A percentile compares a stretch with the other conserved stretches of the same genome.
Conservation (phyloP, 208 protist genomes). For the Leishmania turanica region DNA sequence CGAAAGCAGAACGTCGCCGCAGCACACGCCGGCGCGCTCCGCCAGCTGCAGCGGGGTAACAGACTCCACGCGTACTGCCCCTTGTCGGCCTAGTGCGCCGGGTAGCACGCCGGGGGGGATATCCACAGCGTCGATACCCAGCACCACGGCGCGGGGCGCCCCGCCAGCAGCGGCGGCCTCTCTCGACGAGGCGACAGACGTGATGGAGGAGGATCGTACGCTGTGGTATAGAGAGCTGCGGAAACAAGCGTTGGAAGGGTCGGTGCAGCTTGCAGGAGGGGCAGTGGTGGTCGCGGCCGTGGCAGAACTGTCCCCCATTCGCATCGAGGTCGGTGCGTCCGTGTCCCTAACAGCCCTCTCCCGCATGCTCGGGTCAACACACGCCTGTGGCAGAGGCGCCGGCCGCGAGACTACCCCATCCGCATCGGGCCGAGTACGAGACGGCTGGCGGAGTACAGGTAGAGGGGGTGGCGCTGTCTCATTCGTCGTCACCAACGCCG, state of each 20-base stretch:
- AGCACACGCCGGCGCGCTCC: constrained; percentile 36
- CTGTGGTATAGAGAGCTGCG: background rate
- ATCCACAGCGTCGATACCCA: constrained; percentile 59
- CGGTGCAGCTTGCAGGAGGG: background rate
- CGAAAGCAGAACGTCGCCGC: constrained; percentile 52
- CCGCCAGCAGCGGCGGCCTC: background rate
- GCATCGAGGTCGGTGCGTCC: background rate
- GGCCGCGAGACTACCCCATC: constrained; percentile 5
- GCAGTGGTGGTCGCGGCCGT: background rate
- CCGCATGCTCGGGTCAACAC: background rate
- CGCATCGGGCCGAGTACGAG: background rate
- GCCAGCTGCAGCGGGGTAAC: constrained; percentile 35
- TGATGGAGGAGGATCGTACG: background rate
- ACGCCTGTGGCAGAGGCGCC: background rate
- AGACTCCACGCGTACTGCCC: constrained; percentile 55
- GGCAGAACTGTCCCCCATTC: background rate
- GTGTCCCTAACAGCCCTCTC: background rate
- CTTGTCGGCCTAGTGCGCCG: constrained; percentile 24
- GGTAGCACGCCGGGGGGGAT: constrained; percentile 47
- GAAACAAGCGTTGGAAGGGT: background rate
- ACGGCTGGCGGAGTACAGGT: background rate
- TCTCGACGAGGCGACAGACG: background rate
- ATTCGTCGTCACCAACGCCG: background rate
- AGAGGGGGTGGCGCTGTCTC: background rate
- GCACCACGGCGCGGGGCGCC: constrained; percentile 9